Base-by-base conservation (phyloP, 495 filamentous ascomycete genomes). In the Staphylotrichum longicolle region DNA sequence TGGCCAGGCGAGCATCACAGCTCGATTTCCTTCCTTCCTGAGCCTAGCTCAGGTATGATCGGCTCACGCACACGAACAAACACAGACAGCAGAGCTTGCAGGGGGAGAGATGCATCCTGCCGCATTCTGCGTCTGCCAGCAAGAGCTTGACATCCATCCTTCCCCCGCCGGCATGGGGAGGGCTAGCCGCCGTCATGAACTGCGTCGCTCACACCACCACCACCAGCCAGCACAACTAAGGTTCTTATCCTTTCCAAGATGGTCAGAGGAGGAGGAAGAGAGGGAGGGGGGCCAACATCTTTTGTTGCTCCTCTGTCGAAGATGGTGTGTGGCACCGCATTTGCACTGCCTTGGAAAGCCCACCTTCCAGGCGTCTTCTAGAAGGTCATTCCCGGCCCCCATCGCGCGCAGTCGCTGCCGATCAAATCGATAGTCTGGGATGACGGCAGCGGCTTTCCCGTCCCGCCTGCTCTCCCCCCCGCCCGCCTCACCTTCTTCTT, bases 21-120 rank as follows among this genome's bases (percentile, higher is more conserved):
- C 32, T 44, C 37, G 37, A 46, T 54, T 56, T 53, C 61, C 56
- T 70, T 70, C 67, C 67, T 61, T 60, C 48, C 60, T 56, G 40
- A 56, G 67, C 40, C 51, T 70, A 67, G 67, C 63, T 27, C 35
- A 49, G 59, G 61, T 62, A 53, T 54, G 54, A 62, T 64, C 61
- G 58, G 55, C 30, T 39, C 54, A 58, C 45, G 54, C 27, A 53
- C 20, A 20, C 14, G 15, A 32, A 6, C 57, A 20, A 11, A 35
- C 20, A 8, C 14, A 11, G 27, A 34, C 5, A 51, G 42, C 45
- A 48, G 32, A 20, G 40, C 44, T 37, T 37, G 35, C 46, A 49
- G 33, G 42, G 42, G 20, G 42, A 42, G 48, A 10, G 32, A 12
- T 5, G 4, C 41, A 44, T 11, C 12, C 6, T n/a, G 7, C 27